phyloP scores from a whole-genome alignment of 2,329 filamentous ascomycete species.

The Calonectria leucothoes region DNA sequence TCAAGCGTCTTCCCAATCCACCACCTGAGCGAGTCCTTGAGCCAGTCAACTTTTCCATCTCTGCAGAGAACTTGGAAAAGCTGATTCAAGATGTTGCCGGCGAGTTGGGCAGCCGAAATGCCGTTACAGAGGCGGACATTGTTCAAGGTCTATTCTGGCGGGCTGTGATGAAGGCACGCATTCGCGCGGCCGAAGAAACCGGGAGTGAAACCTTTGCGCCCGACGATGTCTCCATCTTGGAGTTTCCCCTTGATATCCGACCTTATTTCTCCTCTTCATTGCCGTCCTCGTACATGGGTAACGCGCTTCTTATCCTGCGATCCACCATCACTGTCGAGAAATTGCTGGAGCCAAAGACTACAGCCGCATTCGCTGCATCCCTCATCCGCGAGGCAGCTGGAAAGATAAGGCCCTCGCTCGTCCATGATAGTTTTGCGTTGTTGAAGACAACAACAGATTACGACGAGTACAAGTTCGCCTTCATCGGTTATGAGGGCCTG shows the following conservation, averaged over 20 bases:
- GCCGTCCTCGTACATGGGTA: slow-evolving; percentile 43
- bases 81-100: slow-evolving; percentile 44
- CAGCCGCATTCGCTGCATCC: slow-evolving; percentile 36
- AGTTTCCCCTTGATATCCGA: slow-evolving; percentile 46
- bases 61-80: slow-evolving; percentile 41
- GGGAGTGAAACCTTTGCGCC: slow-evolving; percentile 24
- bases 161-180: slow-evolving; percentile 47
- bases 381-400: slow-evolving; percentile 38
- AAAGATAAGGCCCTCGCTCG: slow-evolving; percentile 38
- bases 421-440: slow-evolving; percentile 44
- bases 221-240: slow-evolving; percentile 46
- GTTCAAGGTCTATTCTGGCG: slow-evolving; percentile 55
- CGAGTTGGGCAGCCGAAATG: slow-evolving; percentile 37
- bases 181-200: slow-evolving; percentile 42
- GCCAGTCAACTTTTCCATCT: slow-evolving; percentile 46
- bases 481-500: slow-evolving; percentile 41
- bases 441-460: slow-evolving; percentile 41
- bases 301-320: slow-evolving; percentile 40
- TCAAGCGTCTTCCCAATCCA: slow-evolving; percentile 28
- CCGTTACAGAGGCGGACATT: slow-evolving; percentile 48
- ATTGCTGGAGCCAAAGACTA: slow-evolving; percentile 41
- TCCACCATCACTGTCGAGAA: slow-evolving; percentile 37
- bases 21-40: slow-evolving; percentile 39
- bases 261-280: slow-evolving; percentile 44
- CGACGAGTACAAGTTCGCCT: slow-evolving; percentile 35